Conservation (phyloP, 2,329 filamentous ascomycete genomes). For the Ceratocystis destructans region DNA sequence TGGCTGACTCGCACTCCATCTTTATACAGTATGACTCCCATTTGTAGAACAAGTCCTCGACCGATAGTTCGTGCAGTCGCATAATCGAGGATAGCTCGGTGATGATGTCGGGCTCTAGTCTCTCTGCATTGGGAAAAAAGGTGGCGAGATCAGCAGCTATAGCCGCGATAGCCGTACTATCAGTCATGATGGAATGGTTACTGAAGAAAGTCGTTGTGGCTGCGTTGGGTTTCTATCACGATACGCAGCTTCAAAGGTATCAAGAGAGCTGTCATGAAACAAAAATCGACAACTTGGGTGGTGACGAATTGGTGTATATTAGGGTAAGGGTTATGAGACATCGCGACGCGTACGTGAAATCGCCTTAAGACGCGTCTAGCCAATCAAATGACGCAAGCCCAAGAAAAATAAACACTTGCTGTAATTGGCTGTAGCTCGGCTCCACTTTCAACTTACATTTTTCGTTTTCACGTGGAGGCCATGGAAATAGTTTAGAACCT, state of each 20-base stretch:
- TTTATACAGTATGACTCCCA: slow-evolving; percentile 98
- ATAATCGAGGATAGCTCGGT: slow-evolving; percentile 75
- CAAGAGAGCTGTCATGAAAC: too few species aligned
- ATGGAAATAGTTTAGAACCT: not conserved
- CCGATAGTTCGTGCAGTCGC: slow-evolving; percentile 63
- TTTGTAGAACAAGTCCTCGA: slow-evolving; percentile 90
- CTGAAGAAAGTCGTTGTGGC: not conserved
- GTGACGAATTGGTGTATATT: too few species aligned
- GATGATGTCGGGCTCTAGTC: slow-evolving; percentile 63
- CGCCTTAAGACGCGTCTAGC: slow-evolving; percentile 15
- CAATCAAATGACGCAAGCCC: slow-evolving; percentile 6
- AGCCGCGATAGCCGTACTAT: slow-evolving; percentile 9
- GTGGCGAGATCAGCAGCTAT: slow-evolving; percentile 30
- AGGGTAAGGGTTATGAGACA: not conserved
- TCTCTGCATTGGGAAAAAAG: slow-evolving; percentile 41
- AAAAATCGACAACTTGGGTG: too few species aligned
- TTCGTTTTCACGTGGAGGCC: not conserved
- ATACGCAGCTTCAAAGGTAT: too few species aligned
- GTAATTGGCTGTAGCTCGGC: slow-evolving; percentile 6
- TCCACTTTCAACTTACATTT: slow-evolving; percentile 5
- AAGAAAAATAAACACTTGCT: not conserved
- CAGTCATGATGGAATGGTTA: slow-evolving; percentile 7
- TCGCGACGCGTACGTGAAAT: slow-evolving; percentile 11
- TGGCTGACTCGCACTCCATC: slow-evolving; percentile 67
- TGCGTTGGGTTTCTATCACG: not conserved